Evolutionary conservation across 2,329 filamentous ascomycete genomes (phyloP), one percentile per base, ranked within the genome.

Genomic region (Colletotrichum sp.): DNA sequence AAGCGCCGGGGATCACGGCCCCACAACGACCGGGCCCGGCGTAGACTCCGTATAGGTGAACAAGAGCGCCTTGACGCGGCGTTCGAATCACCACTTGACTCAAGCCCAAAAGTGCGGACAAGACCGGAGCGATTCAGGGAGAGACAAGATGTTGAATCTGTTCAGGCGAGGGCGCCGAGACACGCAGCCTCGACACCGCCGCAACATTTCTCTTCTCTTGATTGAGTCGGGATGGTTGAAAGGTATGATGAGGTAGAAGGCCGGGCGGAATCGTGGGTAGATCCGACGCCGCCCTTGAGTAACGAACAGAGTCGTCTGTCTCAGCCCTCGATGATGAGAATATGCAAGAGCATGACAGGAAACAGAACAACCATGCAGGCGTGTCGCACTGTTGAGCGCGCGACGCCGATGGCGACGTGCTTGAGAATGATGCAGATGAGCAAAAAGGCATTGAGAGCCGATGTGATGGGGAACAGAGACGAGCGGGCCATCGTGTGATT

Each of bases 391-490:
- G 73, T 58, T 5, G 70, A 75, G n/a, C 65, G 64, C 12, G 64
- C 48, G 34, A 75, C 43, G 32, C 56, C 70, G 28, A 75, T 36
- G 15, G 64, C 58, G 28, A 73, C 64, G n/a, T 73, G 73, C 43
- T 75, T 75, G 70, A 75, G 73, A 8, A 75, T 73, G 73, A 75
- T 75, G 70, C 64, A 75, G 34, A 13, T 8, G 26, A 75, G 73
- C 13, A 75, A 24, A 8, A 68, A 28, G 34, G 64, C 73, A 32
- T 68, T 75, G 34, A 75, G 48, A 18, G 34, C 73, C 56, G 73
- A 73, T 15, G 70, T 62, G 34, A 73, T n/a, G 6, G 70, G 64
- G 64, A 75, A 75, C 5, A 75, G 16, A 24, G 73, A 75, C 2
- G 34, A 58, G 18, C 58, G 48, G 12, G 73, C 43, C 73, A 75